Percentiles rank a stretch among this genome's conserved stretches.
Evolutionary conservation across 768 basidiomycete genomes (phyloP).

Genomic region (Naganishia onofrii): DNA sequence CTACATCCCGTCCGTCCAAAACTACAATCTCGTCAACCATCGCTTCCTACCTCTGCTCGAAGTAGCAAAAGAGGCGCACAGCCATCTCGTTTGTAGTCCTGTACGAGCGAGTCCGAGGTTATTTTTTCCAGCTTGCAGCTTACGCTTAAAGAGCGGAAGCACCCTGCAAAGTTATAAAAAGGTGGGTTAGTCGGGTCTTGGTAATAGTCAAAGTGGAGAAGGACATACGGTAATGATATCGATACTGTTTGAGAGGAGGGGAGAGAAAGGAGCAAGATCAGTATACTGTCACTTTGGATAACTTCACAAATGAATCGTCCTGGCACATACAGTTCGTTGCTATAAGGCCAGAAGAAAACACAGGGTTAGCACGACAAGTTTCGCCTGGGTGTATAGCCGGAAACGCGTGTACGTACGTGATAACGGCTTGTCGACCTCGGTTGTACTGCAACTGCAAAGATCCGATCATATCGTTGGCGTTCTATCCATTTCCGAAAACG

Average conservation of each 20-base stretch:
- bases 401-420: constrained; percentile 58
- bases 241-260: constrained; percentile 32
- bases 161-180: not conserved
- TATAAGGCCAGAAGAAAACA: not conserved
- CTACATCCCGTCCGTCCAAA: not conserved
- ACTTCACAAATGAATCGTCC: not conserved
- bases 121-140: constrained; percentile 8
- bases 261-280: not conserved
- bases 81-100: not conserved
- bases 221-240: constrained; percentile 37
- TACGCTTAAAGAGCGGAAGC: constrained; percentile 31
- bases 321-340: constrained; percentile 41
- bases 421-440: constrained; percentile 95
- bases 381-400: not conserved
- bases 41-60: not conserved
- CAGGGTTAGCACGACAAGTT: not conserved
- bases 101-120: not conserved
- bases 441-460: constrained; percentile 91
- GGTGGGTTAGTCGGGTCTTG: not conserved
- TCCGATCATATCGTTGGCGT: constrained; percentile 84
- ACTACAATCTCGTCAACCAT: not conserved
- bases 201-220: not conserved
- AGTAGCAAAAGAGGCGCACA: not conserved
- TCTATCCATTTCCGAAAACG: not conserved
- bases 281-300: not conserved